A percentile compares a stretch with the other conserved stretches of the same genome.
Conservation (phyloP, 768 basidiomycete genomes). For the Gyrodon lividus region DNA sequence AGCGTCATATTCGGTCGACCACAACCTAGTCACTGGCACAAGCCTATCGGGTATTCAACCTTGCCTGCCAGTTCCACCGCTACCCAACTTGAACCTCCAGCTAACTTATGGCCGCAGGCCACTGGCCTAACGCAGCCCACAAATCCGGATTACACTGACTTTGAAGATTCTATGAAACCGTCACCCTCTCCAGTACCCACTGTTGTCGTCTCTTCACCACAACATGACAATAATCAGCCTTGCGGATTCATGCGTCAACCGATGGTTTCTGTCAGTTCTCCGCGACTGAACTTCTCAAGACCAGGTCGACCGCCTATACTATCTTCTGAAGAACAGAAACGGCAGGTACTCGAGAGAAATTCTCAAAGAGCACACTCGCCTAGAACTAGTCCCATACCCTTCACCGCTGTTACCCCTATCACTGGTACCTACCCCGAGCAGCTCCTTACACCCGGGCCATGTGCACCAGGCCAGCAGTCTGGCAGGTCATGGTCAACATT, state of each 20-base stretch:
- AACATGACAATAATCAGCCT: conserved; percentile 26
- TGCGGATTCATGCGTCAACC: conserved; percentile 36
- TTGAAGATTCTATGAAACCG: conserved; percentile 15
- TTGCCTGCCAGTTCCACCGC: conserved; percentile 1
- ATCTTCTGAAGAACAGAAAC: conserved; percentile 40
- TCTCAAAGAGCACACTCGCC: conserved; percentile 39
- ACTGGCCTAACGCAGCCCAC: conserved; percentile 7
- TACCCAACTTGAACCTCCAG: neutral
- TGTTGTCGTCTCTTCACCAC: conserved; percentile 54
- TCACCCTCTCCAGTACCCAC: conserved; percentile 41
- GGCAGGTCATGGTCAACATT: neutral
- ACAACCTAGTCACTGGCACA: neutral
- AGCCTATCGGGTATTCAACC: neutral
- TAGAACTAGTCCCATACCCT: conserved; percentile 9
- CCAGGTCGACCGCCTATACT: conserved; percentile 50
- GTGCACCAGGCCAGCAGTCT: neutral
- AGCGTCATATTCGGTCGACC: conserved; percentile 39
- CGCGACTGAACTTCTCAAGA: conserved; percentile 61
- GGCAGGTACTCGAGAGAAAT: conserved; percentile 58
- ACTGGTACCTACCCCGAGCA: conserved; percentile 19
- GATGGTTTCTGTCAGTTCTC: conserved; percentile 33
- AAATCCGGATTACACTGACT: conserved; percentile 4
- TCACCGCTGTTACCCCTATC: conserved; percentile 18
- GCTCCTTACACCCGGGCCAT: neutral
- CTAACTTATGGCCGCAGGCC: conserved; percentile 19